phyloP scores from a whole-genome alignment of 164 flowering plant genomes.

The Malania oleifera region DNA sequence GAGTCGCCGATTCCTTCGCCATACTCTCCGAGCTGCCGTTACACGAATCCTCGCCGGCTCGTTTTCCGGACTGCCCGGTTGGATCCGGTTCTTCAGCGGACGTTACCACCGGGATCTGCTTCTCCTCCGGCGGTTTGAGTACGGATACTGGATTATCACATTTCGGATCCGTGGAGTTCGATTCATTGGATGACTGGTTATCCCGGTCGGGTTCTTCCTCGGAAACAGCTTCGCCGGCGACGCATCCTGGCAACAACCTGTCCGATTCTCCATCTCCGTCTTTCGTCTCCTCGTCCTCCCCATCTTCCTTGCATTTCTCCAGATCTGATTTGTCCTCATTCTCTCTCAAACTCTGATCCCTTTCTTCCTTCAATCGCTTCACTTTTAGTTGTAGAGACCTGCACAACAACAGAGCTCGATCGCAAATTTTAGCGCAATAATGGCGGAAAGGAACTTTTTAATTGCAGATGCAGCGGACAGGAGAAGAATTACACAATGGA shows the following conservation, averaged over 20 bases:
- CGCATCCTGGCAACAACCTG: constrained; percentile 9
- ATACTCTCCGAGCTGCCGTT: constrained; percentile 55
- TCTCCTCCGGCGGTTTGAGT: constrained; percentile 9
- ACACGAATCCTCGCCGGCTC: constrained; percentile 34
- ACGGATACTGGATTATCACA: constrained; percentile 10
- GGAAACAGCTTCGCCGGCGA: constrained; percentile 16
- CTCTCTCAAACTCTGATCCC: constrained; percentile 32
- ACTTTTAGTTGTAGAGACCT: constrained; percentile 80
- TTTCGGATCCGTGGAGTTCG: constrained; percentile 54
- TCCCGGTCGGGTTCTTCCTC: constrained; percentile 48
- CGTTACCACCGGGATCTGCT: constrained; percentile 20
- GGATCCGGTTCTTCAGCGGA: constrained; percentile 18
- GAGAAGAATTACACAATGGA: constrained; percentile 62
- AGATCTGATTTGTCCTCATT: constrained; percentile 51
- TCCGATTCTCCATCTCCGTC: constrained; percentile 9
- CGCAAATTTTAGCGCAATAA: no score
- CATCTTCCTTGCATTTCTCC: constrained; percentile 14
- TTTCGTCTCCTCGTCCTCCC: constrained; percentile 3
- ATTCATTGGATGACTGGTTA: constrained; percentile 68
- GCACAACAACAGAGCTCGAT: constrained; percentile 6
- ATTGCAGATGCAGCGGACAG: no score
- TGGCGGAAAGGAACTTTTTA: no score
- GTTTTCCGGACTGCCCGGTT: constrained; percentile 21
- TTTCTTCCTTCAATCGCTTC: constrained; percentile 65
- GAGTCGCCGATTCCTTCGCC: constrained; percentile 17